phyloP scores from a whole-genome alignment of 2,329 filamentous ascomycete genomes.

The Helotiales sp. region DNA sequence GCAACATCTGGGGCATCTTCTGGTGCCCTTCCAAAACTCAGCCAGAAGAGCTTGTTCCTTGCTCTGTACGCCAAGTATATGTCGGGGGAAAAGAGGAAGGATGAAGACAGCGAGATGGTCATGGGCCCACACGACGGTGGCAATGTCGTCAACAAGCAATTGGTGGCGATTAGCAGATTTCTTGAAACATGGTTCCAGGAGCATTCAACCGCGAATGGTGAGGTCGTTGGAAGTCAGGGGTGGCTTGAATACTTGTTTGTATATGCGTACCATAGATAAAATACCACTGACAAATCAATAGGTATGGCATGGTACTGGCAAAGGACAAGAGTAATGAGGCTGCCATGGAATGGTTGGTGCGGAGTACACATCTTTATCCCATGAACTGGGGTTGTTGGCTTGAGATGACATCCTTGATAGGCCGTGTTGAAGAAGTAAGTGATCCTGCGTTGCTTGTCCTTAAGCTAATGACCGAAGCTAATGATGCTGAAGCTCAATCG shows the following conservation, averaged over 20 bases:
- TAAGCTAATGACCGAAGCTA: constrained; percentile 31
- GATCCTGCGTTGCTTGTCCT: neutral
- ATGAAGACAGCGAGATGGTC: constrained; percentile 97
- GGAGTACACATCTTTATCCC: constrained; percentile 83
- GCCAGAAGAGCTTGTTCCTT: constrained; percentile 90
- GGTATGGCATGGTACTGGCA: constrained; percentile 84
- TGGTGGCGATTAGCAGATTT: constrained; percentile 72
- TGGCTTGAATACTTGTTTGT: constrained; percentile 82
- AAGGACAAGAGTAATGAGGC: constrained; percentile 88
- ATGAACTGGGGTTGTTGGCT: constrained; percentile 99
- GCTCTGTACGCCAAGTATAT: constrained; percentile 90
- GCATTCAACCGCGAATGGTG: constrained; percentile 56
- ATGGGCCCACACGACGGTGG: constrained; percentile 90
- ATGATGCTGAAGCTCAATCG: constrained; percentile 61
- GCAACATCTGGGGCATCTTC: constrained; percentile 14
- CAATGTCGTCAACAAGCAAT: constrained; percentile 79
- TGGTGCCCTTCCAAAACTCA: constrained; percentile 56
- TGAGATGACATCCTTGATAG: constrained; percentile 80
- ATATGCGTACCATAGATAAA: neutral
- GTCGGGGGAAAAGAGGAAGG: constrained; percentile 91
- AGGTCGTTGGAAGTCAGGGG: constrained; percentile 71
- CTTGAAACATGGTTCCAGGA: constrained; percentile 80
- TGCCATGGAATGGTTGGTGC: constrained; percentile 83
- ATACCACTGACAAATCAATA: constrained; percentile 32
- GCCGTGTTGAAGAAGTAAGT: constrained; percentile 77